Conservation (phyloP, 768 basidiomycete genomes). For the Nidula microcarpa region DNA sequence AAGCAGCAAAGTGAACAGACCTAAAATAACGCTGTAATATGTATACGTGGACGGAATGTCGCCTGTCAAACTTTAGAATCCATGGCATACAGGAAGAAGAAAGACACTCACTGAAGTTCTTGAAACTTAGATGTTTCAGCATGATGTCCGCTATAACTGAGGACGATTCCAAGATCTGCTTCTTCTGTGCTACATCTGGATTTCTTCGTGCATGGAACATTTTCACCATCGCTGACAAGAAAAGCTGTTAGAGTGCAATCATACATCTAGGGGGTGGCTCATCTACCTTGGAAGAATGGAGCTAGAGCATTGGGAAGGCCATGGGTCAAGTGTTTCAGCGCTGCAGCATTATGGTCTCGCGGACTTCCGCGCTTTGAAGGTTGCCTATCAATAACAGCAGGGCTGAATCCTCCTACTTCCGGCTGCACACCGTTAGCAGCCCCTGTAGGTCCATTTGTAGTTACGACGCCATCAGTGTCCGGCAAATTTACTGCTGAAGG, state of each 20-base stretch:
- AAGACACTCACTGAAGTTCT: conserved; percentile 45
- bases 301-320: conserved; percentile 72
- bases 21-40: conserved; percentile 46
- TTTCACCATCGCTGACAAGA: conserved; percentile 70
- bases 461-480: conserved; percentile 22
- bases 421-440: conserved; percentile 26
- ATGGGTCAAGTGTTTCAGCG: conserved; percentile 76
- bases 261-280: not conserved
- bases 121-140: conserved; percentile 60
- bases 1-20: conserved; percentile 40
- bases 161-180: conserved; percentile 72
- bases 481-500: conserved; percentile 38
- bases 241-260: not conserved
- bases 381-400: conserved; percentile 13
- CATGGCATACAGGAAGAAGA: not conserved
- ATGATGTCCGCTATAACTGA: conserved; percentile 69
- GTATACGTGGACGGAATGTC: conserved; percentile 32
- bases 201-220: conserved; percentile 81
- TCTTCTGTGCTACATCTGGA: conserved; percentile 70
- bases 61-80: conserved; percentile 9
- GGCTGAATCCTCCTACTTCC: conserved; percentile 6
- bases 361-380: conserved; percentile 39
- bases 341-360: conserved; percentile 65
- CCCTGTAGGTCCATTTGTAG: conserved; percentile 24
- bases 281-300: conserved; percentile 83